Conservation (phyloP, 768 basidiomycete species). For the Goffeauzyma gilvescens region DNA sequence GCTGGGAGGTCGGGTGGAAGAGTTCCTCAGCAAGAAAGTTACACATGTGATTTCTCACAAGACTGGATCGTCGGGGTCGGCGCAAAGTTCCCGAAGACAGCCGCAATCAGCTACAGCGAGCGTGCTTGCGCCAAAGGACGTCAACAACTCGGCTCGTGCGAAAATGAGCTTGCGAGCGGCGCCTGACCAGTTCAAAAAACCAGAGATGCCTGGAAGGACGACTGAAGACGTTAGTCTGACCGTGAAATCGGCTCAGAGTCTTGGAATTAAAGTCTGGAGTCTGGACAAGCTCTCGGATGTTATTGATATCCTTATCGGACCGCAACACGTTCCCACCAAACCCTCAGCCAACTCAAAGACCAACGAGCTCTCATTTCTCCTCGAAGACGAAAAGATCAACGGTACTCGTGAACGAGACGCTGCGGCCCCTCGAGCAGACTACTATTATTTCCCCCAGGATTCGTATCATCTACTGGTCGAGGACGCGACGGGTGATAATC, state of each 20-base stretch:
- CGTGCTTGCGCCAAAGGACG: conserved; percentile 14
- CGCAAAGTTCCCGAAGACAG: conserved; percentile 4
- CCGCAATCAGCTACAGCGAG: conserved; percentile 19
- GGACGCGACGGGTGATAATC: conserved; percentile 62
- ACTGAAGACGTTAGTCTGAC: background rate
- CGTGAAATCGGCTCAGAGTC: conserved; percentile 30
- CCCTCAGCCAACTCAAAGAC: conserved; percentile 15
- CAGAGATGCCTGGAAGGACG: conserved; percentile 17
- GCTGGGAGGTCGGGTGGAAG: conserved; percentile 59
- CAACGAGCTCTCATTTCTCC: conserved; percentile 33
- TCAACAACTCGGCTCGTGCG: conserved; percentile 18
- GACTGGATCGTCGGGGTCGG: conserved; percentile 5
- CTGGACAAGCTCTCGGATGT: conserved; percentile 34
- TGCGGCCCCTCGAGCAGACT: conserved; percentile 67
- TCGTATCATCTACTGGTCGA: conserved; percentile 77
- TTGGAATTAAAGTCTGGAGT: conserved; percentile 75
- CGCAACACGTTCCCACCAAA: background rate
- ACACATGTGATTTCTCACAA: conserved; percentile 63
- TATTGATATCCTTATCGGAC: background rate
- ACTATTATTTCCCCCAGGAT: conserved; percentile 59
- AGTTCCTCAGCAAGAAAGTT: conserved; percentile 69
- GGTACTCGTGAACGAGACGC: conserved; percentile 87
- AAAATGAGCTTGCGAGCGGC: conserved; percentile 9
- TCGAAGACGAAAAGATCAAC: conserved; percentile 61
- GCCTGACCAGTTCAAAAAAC: no score